Percentiles rank a stretch among this genome's conserved stretches.
phyloP scores from a whole-genome alignment of 768 basidiomycete genomes.

The Lactarius deliciosus region DNA sequence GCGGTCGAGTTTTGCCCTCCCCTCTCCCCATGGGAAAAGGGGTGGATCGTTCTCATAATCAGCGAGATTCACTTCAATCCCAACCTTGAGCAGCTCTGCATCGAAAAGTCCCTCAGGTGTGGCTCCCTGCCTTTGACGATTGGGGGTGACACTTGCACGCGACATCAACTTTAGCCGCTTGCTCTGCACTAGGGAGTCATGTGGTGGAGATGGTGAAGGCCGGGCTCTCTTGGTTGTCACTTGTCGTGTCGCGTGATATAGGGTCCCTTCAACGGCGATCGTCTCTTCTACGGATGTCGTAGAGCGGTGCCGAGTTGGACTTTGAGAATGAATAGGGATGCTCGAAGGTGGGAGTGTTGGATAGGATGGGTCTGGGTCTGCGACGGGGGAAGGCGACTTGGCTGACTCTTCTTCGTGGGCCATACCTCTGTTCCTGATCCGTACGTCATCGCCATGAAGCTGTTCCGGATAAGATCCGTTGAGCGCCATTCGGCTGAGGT shows the following conservation, averaged over 20 bases:
- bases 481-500: constrained; percentile 12
- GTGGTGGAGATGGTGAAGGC: background rate
- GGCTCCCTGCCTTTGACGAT: background rate
- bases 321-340: constrained; percentile 18
- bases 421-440: background rate
- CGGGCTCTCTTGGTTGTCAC: constrained; percentile 9
- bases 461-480: constrained; percentile 10
- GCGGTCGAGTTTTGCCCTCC: constrained; percentile 1
- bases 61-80: constrained; percentile 15
- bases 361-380: background rate
- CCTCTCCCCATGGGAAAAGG: constrained; percentile 12
- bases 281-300: constrained; percentile 15
- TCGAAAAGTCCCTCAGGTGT: constrained; percentile 2
- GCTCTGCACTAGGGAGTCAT: background rate
- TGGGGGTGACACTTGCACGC: background rate
- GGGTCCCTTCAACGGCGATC: background rate
- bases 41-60: constrained; percentile 18
- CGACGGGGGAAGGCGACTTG: background rate
- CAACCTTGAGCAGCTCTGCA: constrained; percentile 13
- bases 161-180: constrained; percentile 18
- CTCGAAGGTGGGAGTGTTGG: constrained; percentile 21
- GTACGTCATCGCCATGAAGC: background rate
- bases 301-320: constrained; percentile 3
- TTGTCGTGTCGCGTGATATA: background rate
- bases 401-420: background rate